Base-by-base conservation (phyloP, 1,284 basidiomycete genomes). In the Sutorius eximius region DNA sequence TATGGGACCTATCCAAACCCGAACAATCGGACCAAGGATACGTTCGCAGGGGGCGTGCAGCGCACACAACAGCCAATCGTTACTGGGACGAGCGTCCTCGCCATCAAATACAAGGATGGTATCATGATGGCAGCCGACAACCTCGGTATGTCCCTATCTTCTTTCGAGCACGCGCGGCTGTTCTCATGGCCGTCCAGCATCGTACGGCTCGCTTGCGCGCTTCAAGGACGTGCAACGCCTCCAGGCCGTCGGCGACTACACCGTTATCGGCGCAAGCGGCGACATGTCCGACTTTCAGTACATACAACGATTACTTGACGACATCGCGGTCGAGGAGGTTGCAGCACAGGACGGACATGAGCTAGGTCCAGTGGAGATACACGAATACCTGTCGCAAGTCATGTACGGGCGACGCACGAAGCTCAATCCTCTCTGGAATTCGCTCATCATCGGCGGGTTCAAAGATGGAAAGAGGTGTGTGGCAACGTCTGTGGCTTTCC, bases 111-210 rank as follows among this genome's bases (percentile, higher is more conserved):
- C 82, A 94, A 95, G 72, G 94, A 93, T 65, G 96, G 97, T 3
- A 87, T 99, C 62, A 98, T 99, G 93, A 87, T 99, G 78, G 95
- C 97, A n/a, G 93, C 97, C 34, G 96, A 99, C 79, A 98, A 91
- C 64, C 87, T 99, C 49, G 94, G 94, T 95, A 57, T 55, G 72
- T 65, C 30, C 34, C 29, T 22, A n/a, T 32, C 50, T 13, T 38
- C 20, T 12, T 36, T 49, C 41, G 30, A 40, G 38, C 16, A 13
- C 8, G 15, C 46, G 33, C 45, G n/a, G 32, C 36, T 20, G 48
- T 47, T 32, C 55, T 30, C 18, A 57, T n/a, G 0, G 37, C 20
- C n/a, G 34, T 47, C 10, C 49, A 95, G 96, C 93, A 12, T 99
- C 97, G 0, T 99, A 98, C 66, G 97, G 97, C 54, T 98, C 95